phyloP scores from a whole-genome alignment of 2,329 filamentous ascomycete genomes.

The Raffaelea albimanens region DNA sequence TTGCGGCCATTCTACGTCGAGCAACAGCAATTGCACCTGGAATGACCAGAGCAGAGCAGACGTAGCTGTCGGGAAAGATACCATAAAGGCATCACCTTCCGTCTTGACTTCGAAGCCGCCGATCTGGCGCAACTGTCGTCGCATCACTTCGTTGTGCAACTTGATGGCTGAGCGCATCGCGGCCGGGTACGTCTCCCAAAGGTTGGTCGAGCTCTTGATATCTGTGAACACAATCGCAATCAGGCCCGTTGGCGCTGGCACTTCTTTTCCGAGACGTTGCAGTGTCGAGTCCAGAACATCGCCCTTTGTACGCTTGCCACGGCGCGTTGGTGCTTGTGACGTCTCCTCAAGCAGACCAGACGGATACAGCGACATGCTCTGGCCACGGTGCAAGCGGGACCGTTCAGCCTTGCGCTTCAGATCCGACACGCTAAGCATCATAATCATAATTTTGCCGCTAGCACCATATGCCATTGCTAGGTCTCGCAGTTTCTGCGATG shows the following conservation, averaged over 20 bases:
- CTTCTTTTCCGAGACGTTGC: conserved; percentile 77
- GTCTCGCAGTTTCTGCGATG: conserved; percentile 88
- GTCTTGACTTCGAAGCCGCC: conserved; percentile 99
- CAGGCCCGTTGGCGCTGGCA: conserved; percentile 82
- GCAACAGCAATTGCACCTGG: conserved; percentile 76
- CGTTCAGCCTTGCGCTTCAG: conserved; percentile 74
- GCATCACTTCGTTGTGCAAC: conserved; percentile 95
- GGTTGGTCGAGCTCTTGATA: conserved; percentile 93
- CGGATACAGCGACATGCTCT: conserved; percentile 78
- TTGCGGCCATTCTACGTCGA: conserved; percentile 86
- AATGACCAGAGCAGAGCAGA: conserved; percentile 95
- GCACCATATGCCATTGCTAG: conserved; percentile 93
- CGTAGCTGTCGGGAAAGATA: conserved; percentile 92
- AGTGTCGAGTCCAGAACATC: conserved; percentile 77
- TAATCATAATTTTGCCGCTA: conserved; percentile 94
- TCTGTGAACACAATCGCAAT: conserved; percentile 95
- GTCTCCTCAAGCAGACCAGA: conserved; percentile 64
- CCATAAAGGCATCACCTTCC: conserved; percentile 99
- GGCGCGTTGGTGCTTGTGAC: conserved; percentile 46
- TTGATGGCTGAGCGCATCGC: conserved; percentile 97
- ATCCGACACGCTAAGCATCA: conserved; percentile 92
- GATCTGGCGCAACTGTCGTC: conserved; percentile 82
- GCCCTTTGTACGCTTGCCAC: conserved; percentile 53
- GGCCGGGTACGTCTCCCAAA: conserved; percentile 92
- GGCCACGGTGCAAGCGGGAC: conserved; percentile 61